Evolutionary conservation across 768 basidiomycete genomes (phyloP).

Genomic region (Clathrus columnatus): DNA sequence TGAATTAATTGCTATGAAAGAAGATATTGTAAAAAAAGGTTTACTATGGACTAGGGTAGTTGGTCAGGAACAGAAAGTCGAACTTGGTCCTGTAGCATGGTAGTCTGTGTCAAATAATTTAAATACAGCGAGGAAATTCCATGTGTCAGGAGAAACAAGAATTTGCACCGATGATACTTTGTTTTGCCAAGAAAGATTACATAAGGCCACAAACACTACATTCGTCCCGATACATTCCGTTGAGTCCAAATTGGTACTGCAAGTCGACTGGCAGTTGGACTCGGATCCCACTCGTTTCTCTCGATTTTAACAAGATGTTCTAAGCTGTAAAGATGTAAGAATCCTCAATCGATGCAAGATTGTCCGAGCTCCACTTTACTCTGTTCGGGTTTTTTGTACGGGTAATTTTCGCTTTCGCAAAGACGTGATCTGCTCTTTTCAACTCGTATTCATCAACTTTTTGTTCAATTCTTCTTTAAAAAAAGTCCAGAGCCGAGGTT

Average conservation of each 20-base stretch:
- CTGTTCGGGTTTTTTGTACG: not conserved
- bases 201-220: not conserved
- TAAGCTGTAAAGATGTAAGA: no score
- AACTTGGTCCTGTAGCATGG: not conserved
- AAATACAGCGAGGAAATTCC: not conserved
- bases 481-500: no score
- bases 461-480: not conserved
- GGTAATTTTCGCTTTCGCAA: not conserved
- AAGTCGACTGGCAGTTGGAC: no score
- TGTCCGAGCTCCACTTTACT: not conserved
- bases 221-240: not conserved
- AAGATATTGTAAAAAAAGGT: not conserved
- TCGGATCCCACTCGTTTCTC: no score
- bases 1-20: not conserved
- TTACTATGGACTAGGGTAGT: not conserved
- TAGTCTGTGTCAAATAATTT: no score
- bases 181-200: not conserved
- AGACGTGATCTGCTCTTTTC: no score
- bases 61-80: not conserved
- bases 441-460: no score
- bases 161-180: no score
- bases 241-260: not conserved
- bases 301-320: no score
- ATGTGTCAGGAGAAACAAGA: not conserved
- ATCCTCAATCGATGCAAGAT: no score